These are phyloP conservation scores for Logfia minima DNA, from an alignment of 129 eudicot genomes.

Conservation along the genomic window DNA sequence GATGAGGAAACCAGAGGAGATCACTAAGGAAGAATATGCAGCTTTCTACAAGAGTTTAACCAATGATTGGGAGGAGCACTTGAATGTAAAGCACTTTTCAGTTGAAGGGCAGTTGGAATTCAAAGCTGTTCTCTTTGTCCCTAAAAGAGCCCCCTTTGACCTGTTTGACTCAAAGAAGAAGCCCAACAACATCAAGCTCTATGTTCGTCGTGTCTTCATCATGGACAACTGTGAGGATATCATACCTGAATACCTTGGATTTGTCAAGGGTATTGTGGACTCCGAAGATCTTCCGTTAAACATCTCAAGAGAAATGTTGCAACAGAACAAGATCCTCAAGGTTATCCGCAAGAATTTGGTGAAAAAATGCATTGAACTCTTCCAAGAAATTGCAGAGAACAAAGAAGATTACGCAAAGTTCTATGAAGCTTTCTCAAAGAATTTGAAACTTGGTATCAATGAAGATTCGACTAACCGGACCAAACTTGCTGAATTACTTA, in stretches of 20 bases:
- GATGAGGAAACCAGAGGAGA: conserved; percentile 85
- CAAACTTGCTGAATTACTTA: conserved; percentile 63
- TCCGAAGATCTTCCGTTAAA: conserved; percentile 84
- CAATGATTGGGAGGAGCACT: conserved; percentile 76
- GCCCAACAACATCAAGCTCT: conserved; percentile 85
- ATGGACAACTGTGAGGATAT: conserved; percentile 89
- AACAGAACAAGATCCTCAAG: conserved; percentile 28
- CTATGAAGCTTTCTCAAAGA: conserved; percentile 87
- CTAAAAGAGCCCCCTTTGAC: conserved; percentile 77
- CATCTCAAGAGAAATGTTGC: conserved; percentile 52
- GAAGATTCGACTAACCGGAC: conserved; percentile 69
- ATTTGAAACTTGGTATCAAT: conserved; percentile 77
- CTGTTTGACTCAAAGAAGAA: conserved; percentile 70
- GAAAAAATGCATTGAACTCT: conserved; percentile 27
- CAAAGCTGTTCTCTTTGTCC: conserved; percentile 71
- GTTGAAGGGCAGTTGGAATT: conserved; percentile 78
- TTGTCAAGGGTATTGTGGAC: conserved; percentile 82
- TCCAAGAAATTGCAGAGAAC: conserved; percentile 30
- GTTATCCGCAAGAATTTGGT: conserved; percentile 31
- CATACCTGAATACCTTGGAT: conserved; percentile 72
- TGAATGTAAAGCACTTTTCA: conserved; percentile 71
- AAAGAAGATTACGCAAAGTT: conserved; percentile 76
- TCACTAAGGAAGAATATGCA: conserved; percentile 69
- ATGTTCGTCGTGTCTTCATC: conserved; percentile 80
- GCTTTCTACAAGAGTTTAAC: conserved; percentile 82